Conservation (phyloP, 495 filamentous ascomycete species). For the Zalerion maritima region DNA sequence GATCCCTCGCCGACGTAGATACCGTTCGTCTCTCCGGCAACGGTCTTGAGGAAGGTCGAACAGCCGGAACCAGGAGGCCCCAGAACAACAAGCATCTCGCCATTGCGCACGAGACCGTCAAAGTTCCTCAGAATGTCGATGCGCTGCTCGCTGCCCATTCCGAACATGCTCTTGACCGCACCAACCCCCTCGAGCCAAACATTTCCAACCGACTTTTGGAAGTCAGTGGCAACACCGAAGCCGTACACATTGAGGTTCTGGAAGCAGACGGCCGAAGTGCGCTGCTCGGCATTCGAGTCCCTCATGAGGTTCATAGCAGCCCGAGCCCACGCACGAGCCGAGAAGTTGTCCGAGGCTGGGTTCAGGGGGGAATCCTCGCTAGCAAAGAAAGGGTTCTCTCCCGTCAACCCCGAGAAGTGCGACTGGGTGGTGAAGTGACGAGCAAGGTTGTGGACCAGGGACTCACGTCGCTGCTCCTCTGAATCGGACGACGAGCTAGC, state of each 20-base stretch:
- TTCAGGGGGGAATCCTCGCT: conserved; percentile 31
- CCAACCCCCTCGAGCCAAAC: conserved; percentile 41
- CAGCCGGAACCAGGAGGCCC: conserved; percentile 69
- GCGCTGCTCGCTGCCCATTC: conserved; percentile 36
- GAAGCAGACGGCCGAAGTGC: conserved; percentile 38
- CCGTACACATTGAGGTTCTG: conserved; percentile 62
- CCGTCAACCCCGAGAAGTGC: conserved; percentile 15
- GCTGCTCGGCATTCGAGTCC: conserved; percentile 26
- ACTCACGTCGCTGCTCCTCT: conserved; percentile 25
- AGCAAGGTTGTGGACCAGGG: conserved; percentile 30
- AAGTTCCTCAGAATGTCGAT: conserved; percentile 70
- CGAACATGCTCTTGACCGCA: conserved; percentile 31
- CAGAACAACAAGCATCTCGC: conserved; percentile 70
- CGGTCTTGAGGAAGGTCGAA: conserved; percentile 65
- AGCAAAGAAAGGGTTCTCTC: conserved; percentile 22
- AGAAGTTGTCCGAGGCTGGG: conserved; percentile 38
- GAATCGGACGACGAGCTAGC: conserved; percentile 9
- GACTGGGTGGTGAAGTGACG: conserved; percentile 30
- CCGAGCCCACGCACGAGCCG: conserved; percentile 39
- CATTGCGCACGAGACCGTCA: conserved; percentile 58
- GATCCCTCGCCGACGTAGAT: conserved; percentile 48
- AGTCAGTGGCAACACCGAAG: conserved; percentile 62
- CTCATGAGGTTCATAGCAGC: conserved; percentile 31
- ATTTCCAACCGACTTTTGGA: conserved; percentile 61
- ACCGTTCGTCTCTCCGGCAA: conserved; percentile 63